Evolutionary conservation across 2,329 filamentous ascomycete genomes (phyloP), one percentile per base, ranked within the genome.

Genomic region (Ophiostoma ulmi): DNA sequence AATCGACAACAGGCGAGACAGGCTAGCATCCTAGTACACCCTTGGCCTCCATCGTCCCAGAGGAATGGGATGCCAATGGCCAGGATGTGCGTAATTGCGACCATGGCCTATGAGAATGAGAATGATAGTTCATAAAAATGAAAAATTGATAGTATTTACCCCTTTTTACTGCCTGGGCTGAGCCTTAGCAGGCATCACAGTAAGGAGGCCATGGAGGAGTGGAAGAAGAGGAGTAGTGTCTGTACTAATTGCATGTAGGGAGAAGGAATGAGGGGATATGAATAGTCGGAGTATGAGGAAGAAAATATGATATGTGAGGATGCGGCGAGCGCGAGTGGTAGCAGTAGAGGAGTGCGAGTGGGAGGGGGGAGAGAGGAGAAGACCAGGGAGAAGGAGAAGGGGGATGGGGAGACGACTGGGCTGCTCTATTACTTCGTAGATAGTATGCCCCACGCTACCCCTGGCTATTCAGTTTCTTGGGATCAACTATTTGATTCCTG

Each of bases 391-490:
- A 35, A 35, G 58, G 13, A 22, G 44, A 17, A 52, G 44, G 20
- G n/a, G 13, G 58, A 63, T 5, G 5, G 17, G 58, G 26, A 55
- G 52, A 26, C 52, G 38, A 39, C 38, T 39, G 38, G 38, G 13
- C 38, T 13, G 38, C 11, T 39, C 11, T 39, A 39, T 39, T 39
- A 31, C 31, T 31, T 31, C 0, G 3, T 3, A 31, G 31, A 31
- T 31, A 39, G 38, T 1, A 13, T n/a, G 48, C n/a, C 52, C 58
- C 58, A 63, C 58, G 58, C 58, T 63, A 63, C 58, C 58, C 58
- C 58, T 63, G 58, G 58, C 58, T 63, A 63, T 63, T 63, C 58
- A 31, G 26, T 17, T 63, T 26, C 58, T 35, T 63, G 58, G 58
- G 58, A n/a, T 63, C 58, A 35, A 6, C 58, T 31, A 63, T 35